Conservation (phyloP, 768 basidiomycete species). For the Xerocomus spinulosus region DNA sequence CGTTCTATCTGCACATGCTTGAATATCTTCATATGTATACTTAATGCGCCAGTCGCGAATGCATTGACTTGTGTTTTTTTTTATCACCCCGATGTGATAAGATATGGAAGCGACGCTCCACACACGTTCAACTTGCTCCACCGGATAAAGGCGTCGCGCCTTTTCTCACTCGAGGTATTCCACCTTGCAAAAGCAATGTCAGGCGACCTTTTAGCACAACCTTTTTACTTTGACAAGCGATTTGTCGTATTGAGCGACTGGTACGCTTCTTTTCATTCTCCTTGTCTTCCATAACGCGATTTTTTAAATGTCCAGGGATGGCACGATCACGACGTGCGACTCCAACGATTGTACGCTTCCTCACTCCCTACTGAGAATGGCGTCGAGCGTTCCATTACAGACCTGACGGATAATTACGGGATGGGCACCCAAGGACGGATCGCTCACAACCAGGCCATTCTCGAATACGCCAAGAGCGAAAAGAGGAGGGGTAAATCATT, state of each 20-base stretch:
- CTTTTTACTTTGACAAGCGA: slow-evolving; percentile 53
- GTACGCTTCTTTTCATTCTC: slow-evolving; percentile 39
- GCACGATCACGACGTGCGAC: slow-evolving; percentile 89
- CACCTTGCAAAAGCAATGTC: slow-evolving; percentile 7
- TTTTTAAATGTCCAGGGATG: slow-evolving; percentile 55
- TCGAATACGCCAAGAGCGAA: slow-evolving; percentile 38
- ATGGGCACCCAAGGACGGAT: slow-evolving; percentile 68
- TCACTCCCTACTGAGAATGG: not conserved
- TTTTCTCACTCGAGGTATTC: not conserved
- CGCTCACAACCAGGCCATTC: slow-evolving; percentile 65
- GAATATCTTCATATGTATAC: slow-evolving; percentile 5
- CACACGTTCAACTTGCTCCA: slow-evolving; percentile 10
- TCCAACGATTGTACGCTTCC: slow-evolving; percentile 81
- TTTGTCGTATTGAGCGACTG: slow-evolving; percentile 91
- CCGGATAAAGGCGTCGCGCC: not conserved
- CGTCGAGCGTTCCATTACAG: slow-evolving; percentile 33
- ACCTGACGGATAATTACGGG: slow-evolving; percentile 86
- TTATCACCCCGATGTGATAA: slow-evolving; percentile 12
- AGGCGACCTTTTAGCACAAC: slow-evolving; percentile 8
- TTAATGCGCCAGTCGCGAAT: not conserved
- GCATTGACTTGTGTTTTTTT: not conserved
- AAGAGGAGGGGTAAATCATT: slow-evolving; percentile 20
- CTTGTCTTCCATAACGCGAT: not conserved
- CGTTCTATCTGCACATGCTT: slow-evolving; percentile 1
- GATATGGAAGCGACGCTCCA: slow-evolving; percentile 12